Evolutionary conservation across 2,329 filamentous ascomycete species (phyloP).

Genomic region (Malbranchea zuffiana): DNA sequence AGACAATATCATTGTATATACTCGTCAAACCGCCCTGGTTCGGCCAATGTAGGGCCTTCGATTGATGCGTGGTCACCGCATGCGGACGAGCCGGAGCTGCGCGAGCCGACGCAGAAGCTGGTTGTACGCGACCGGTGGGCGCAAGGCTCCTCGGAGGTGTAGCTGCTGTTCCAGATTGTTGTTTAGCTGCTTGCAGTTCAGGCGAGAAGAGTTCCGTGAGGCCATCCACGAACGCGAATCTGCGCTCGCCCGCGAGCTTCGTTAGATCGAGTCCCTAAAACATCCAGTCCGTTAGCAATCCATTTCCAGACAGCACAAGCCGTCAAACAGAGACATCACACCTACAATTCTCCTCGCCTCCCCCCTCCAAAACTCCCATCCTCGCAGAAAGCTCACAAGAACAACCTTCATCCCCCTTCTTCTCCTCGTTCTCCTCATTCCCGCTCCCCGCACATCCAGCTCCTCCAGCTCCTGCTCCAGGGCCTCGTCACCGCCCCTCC

Average conservation of each 20-base stretch:
- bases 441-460: slow-evolving; percentile 14
- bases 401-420: slow-evolving; percentile 42
- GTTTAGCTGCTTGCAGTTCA: too few species aligned
- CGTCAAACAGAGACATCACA: neutral
- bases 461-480: slow-evolving; percentile 14
- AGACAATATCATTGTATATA: slow-evolving; percentile 27
- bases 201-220: slow-evolving; percentile 47
- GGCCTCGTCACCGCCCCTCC: neutral
- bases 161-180: slow-evolving; percentile 1
- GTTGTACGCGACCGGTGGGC: slow-evolving; percentile 1
- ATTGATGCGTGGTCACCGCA: slow-evolving; percentile 1
- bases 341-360: slow-evolving; percentile 57
- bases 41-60: slow-evolving; percentile 13
- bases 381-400: slow-evolving; percentile 72
- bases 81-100: neutral
- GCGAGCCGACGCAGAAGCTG: neutral
- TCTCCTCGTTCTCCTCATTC: slow-evolving; percentile 2
- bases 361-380: slow-evolving; percentile 66
- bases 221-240: slow-evolving; percentile 66
- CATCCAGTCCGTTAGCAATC: neutral
- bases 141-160: slow-evolving; percentile 5
- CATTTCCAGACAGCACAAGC: slow-evolving; percentile 1
- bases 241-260: slow-evolving; percentile 44
- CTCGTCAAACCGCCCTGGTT: slow-evolving; percentile 22
- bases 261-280: slow-evolving; percentile 63